Base-by-base conservation (phyloP, 2,329 filamentous ascomycete genomes). In the Fusarium bactridioides region DNA sequence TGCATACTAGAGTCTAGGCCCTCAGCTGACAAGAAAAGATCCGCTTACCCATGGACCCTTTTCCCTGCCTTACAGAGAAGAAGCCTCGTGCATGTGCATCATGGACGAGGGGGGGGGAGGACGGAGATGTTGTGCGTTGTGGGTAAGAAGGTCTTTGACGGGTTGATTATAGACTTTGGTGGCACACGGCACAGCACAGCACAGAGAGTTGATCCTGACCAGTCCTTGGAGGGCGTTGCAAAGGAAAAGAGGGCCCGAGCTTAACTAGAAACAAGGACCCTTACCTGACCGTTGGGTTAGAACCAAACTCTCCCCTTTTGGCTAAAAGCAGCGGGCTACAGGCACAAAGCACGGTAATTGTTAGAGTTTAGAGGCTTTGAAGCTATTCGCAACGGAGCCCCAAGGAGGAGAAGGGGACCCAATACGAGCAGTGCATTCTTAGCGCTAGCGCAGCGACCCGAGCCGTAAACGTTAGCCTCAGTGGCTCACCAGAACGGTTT, bases 391-490 rank as follows among this genome's bases (percentile, higher is more conserved):
- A 41, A 23, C 19, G 21, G 29, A 13, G 55, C 25, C 33, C 50
- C 19, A 27, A 40, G 19, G 7, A 53, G 50, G 33, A n/a, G 50
- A n/a, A 7, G 19, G 5, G 13, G 23, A 15, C 10, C 50, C 50
- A 54, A 54, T 54, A 54, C 25, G 23, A 54, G 23, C 15, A 40
- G 33, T 18, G 50, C 15, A 29, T 54, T 54, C 33, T n/a, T 40
- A 19, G 33, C 58, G 44, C 67, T 74, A 72, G 70, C 38, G 58
- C 53, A 67, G 57, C 70, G 73, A 70, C 48, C 70, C 67, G 73
- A 72, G 64, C 73, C 70, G 69, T 70, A 63, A 50, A 47, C 44
- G 41, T 67, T 57, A 50, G 64, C 35, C 27, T 37, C 18, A n/a
- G 25, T 29, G 53, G 29, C 35, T 43, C 19, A 21, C 23, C 31